Percentiles rank a stretch among this genome's conserved stretches.
phyloP scores from a whole-genome alignment of 352 stramenopile genomes.

The Aphanomyces euteiches region DNA sequence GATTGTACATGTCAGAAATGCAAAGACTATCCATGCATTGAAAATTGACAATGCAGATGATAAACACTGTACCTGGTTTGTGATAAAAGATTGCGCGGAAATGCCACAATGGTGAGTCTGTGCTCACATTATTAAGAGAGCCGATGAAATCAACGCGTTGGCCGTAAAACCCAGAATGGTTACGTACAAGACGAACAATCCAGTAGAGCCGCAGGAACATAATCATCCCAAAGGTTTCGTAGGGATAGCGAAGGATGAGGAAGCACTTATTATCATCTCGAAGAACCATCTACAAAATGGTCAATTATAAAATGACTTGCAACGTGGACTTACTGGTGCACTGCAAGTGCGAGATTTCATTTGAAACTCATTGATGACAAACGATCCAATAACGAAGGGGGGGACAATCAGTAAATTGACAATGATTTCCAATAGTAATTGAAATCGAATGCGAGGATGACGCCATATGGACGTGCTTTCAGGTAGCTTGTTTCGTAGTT shows the following conservation, averaged over 20 bases:
- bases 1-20: constrained; percentile 26
- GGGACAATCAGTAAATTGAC: constrained; percentile 26
- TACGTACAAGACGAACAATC: constrained; percentile 27
- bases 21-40: constrained; percentile 22
- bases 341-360: background rate
- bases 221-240: constrained; percentile 23
- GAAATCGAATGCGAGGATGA: constrained; percentile 12
- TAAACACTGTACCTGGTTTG: constrained; percentile 16
- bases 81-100: constrained; percentile 29
- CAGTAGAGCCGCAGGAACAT: constrained; percentile 31
- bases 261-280: constrained; percentile 13
- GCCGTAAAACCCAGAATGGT: constrained; percentile 31
- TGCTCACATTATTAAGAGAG: constrained; percentile 28
- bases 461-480: constrained; percentile 15
- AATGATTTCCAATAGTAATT: constrained; percentile 7
- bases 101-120: constrained; percentile 29
- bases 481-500: constrained; percentile 24
- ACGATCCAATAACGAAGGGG: constrained; percentile 20
- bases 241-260: constrained; percentile 13
- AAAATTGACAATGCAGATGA: background rate
- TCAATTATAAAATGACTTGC: background rate
- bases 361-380: constrained; percentile 19
- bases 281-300: constrained; percentile 8
- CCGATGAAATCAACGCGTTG: constrained; percentile 30
- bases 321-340: constrained; percentile 15